Conservation (phyloP, 106 monocot species). For the Alisma plantagoaquatica region DNA sequence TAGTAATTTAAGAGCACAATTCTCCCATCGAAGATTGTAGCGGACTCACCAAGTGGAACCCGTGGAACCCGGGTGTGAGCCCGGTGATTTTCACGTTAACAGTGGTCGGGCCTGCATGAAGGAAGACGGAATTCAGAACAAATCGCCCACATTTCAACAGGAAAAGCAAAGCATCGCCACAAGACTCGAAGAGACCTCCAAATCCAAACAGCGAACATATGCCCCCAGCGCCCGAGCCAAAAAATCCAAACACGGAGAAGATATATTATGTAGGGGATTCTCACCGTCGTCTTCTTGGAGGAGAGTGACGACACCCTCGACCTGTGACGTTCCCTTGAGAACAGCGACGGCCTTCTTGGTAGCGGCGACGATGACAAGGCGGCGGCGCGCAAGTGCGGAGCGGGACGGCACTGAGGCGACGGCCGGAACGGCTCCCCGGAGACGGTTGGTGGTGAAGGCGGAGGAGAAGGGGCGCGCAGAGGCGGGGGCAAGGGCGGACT, state of each 20-base stretch:
- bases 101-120: conserved; percentile 44
- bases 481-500: conserved; percentile 28
- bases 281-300: conserved; percentile 59
- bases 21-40: too few relatives aligned
- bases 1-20: too few relatives aligned
- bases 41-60: conserved; percentile 78
- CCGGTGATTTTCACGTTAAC: conserved; percentile 50
- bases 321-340: conserved; percentile 64
- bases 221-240: too few relatives aligned
- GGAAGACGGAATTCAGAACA: too few relatives aligned
- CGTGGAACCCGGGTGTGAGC: conserved; percentile 59
- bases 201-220: too few relatives aligned
- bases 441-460: not conserved
- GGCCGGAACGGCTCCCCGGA: not conserved
- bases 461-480: not conserved
- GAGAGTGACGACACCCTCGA: conserved; percentile 72
- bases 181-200: too few relatives aligned
- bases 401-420: not conserved
- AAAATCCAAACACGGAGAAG: too few relatives aligned
- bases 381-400: too few relatives aligned
- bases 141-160: too few relatives aligned
- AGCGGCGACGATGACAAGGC: conserved; percentile 24
- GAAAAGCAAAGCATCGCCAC: too few relatives aligned
- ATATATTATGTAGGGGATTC: too few relatives aligned
- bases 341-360: conserved; percentile 78